Conservation (phyloP, 2,329 filamentous ascomycete species). For the Neoarthrinium moseri region DNA sequence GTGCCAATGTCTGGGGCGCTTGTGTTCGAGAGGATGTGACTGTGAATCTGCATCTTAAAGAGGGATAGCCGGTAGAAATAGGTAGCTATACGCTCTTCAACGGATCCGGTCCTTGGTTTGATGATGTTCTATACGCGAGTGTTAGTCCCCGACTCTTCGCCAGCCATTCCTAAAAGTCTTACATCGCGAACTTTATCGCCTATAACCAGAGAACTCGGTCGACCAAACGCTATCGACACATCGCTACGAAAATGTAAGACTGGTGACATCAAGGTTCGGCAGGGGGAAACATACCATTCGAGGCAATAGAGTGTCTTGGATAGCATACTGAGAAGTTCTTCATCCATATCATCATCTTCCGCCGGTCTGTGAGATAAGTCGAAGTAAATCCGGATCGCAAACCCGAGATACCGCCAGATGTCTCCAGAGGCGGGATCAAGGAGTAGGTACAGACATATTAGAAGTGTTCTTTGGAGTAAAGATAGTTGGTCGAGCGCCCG, state of each 20-base stretch:
- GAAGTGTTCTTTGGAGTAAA: background rate
- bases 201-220: background rate
- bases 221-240: background rate
- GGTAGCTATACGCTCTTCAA: background rate
- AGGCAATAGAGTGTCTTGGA: background rate
- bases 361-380: background rate
- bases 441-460: background rate
- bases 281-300: background rate
- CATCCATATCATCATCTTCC: background rate
- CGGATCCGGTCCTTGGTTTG: background rate
- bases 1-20: too few species aligned
- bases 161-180: background rate
- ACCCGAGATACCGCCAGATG: slow-evolving; percentile 1
- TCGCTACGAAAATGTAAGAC: background rate
- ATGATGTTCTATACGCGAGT: background rate
- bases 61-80: background rate
- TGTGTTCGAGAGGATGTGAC: too few species aligned
- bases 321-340: background rate
- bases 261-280: background rate
- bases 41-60: background rate
- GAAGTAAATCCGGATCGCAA: background rate
- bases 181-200: background rate
- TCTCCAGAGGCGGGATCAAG: background rate
- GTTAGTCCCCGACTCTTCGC: background rate
- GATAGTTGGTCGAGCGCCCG: background rate